Conservation (phyloP, 306 rosid species). For the Prunus fruticosa region DNA sequence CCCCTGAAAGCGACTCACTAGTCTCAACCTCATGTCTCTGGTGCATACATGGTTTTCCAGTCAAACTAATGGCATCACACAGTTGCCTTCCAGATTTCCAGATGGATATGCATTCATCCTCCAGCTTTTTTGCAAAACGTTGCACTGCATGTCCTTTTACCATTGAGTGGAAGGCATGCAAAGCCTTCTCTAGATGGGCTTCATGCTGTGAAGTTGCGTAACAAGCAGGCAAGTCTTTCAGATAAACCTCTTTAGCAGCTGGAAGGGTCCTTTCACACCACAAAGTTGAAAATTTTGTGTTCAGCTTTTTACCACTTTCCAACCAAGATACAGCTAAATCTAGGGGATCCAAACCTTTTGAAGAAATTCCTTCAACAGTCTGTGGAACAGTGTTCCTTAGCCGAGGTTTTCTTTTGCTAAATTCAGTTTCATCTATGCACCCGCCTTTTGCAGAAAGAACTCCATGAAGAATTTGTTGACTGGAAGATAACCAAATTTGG, state of each 20-base stretch:
- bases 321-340: constrained; percentile 82
- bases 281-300: constrained; percentile 64
- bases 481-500: constrained; percentile 80
- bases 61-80: constrained; percentile 91
- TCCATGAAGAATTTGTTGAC: constrained; percentile 59
- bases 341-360: constrained; percentile 54
- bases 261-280: constrained; percentile 87
- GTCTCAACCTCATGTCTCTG: constrained; percentile 64
- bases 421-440: constrained; percentile 69
- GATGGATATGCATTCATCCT: constrained; percentile 77
- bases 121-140: constrained; percentile 60
- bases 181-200: constrained; percentile 65
- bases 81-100: constrained; percentile 92
- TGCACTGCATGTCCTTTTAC: constrained; percentile 81
- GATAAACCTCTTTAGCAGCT: constrained; percentile 75
- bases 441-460: constrained; percentile 81
- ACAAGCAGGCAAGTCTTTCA: constrained; percentile 76
- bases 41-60: constrained; percentile 89
- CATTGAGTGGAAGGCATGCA: constrained; percentile 69
- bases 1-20: constrained; percentile 30
- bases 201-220: constrained; percentile 78
- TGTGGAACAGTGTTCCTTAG: constrained; percentile 41
- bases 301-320: constrained; percentile 69
- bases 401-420: constrained; percentile 64
- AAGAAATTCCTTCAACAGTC: constrained; percentile 44